These are phyloP conservation scores for Juglanconis sp. DNA, from an alignment of 2,329 filamentous ascomycete species.

Conservation along the genomic window DNA sequence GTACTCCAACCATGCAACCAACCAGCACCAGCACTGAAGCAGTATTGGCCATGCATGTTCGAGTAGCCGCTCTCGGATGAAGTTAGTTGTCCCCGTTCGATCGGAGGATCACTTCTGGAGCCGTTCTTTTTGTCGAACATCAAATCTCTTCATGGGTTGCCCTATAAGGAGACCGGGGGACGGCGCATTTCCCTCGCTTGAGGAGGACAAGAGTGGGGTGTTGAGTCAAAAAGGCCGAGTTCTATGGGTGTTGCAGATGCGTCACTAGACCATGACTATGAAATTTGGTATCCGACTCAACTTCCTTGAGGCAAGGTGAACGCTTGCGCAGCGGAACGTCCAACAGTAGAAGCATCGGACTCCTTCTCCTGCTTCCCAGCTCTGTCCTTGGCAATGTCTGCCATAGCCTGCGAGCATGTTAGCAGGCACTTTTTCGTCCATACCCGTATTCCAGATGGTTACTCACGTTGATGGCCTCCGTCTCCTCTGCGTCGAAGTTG, in stretches of 20 bases:
- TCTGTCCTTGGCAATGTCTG: conserved; percentile 81
- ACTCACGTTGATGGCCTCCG: conserved; percentile 70
- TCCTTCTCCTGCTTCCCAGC: conserved; percentile 57
- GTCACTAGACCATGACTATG: background rate
- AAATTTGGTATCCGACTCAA: background rate
- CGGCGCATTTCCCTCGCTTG: no score
- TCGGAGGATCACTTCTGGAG: no score
- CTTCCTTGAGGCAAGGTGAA: conserved; percentile 10
- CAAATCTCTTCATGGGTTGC: no score
- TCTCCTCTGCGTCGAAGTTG: conserved; percentile 64
- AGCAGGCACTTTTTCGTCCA: conserved; percentile 16
- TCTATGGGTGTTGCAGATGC: background rate
- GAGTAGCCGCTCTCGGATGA: no score
- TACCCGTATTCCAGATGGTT: background rate
- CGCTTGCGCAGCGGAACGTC: background rate
- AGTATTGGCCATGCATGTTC: no score
- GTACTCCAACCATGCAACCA: no score
- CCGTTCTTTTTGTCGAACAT: no score
- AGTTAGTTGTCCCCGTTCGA: no score
- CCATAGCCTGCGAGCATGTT: conserved; percentile 67
- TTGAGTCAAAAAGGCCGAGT: no score
- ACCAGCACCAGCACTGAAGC: no score
- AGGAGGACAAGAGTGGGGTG: no score
- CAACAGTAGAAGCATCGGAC: conserved; percentile 13
- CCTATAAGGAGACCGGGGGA: no score